Conservation (phyloP, 1,284 basidiomycete species). For the Papiliotrema nemorosa region DNA sequence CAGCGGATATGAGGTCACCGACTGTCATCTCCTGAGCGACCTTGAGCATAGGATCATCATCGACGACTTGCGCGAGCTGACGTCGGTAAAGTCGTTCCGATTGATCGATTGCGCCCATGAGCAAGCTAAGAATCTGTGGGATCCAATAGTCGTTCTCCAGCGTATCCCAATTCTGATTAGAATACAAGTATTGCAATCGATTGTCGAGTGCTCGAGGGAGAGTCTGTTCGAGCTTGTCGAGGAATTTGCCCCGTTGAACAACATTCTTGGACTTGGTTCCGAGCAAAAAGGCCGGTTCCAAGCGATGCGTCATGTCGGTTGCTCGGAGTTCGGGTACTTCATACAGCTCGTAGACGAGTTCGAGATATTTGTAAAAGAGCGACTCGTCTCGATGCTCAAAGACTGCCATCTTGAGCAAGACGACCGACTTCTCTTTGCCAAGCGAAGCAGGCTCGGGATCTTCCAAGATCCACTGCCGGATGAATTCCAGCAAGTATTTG, state of each 20-base stretch:
- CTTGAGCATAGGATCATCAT: constrained; percentile 23
- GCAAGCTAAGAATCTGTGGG: constrained; percentile 81
- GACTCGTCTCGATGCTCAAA: constrained; percentile 77
- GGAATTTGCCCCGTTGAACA: constrained; percentile 75
- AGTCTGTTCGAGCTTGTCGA: constrained; percentile 86
- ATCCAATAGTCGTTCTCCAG: constrained; percentile 95
- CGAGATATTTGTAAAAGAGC: constrained; percentile 80
- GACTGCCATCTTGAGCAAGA: constrained; percentile 84
- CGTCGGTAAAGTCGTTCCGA: constrained; percentile 51
- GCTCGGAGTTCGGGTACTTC: constrained; percentile 78
- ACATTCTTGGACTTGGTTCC: constrained; percentile 85
- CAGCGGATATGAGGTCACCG: constrained; percentile 65
- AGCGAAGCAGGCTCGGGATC: constrained; percentile 72
- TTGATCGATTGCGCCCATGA: constrained; percentile 76
- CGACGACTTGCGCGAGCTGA: constrained; percentile 15
- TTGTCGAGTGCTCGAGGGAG: constrained; percentile 77
- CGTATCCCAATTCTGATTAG: constrained; percentile 94
- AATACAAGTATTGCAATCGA: constrained; percentile 85
- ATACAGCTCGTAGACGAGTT: constrained; percentile 93
- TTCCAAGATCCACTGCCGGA: constrained; percentile 82
- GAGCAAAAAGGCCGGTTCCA: constrained; percentile 90
- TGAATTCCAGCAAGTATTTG: constrained; percentile 79
- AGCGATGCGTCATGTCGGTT: constrained; percentile 87
- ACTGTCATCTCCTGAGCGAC: constrained; percentile 44
- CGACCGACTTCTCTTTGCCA: constrained; percentile 90